These are phyloP conservation scores for Cladosporium sp. DNA, from an alignment of 2,329 filamentous ascomycete genomes.

Conservation along the genomic window DNA sequence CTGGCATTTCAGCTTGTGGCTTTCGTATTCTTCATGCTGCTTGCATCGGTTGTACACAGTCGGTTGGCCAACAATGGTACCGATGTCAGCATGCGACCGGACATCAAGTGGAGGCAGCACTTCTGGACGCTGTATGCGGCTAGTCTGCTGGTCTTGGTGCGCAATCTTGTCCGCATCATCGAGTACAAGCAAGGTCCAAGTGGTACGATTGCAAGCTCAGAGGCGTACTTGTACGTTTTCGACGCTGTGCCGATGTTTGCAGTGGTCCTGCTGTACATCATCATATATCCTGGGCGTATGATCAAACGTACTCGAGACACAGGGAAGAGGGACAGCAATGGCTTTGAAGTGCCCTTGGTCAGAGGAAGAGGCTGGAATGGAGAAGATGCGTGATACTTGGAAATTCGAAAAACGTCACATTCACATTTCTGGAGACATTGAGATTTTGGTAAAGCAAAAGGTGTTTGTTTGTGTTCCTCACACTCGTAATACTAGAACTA, in stretches of 20 bases:
- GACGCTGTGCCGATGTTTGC: slow-evolving; percentile 13
- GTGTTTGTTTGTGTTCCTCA: too few relatives aligned
- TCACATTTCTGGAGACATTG: too few relatives aligned
- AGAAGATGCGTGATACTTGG: too few relatives aligned
- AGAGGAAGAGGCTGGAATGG: not conserved
- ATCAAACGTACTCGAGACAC: not conserved
- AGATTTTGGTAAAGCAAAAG: too few relatives aligned
- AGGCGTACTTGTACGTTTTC: slow-evolving; percentile 15
- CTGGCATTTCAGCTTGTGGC: slow-evolving; percentile 4
- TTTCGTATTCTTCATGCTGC: slow-evolving; percentile 8
- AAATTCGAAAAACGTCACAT: too few relatives aligned
- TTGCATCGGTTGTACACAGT: not conserved
- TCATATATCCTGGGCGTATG: not conserved
- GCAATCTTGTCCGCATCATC: slow-evolving; percentile 13
- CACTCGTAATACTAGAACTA: too few relatives aligned
- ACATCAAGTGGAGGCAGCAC: not conserved
- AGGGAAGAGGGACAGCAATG: not conserved
- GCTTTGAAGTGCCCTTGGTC: not conserved
- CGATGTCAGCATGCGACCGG: not conserved
- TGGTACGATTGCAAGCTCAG: not conserved
- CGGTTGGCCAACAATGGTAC: not conserved
- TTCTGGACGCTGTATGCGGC: slow-evolving; percentile 8
- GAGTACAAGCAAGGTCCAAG: slow-evolving; percentile 13
- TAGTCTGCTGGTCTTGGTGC: slow-evolving; percentile 11
- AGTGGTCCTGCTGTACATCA: slow-evolving; percentile 4